Conservation (phyloP, 179 eudicot species). For the Silene coronaria region DNA sequence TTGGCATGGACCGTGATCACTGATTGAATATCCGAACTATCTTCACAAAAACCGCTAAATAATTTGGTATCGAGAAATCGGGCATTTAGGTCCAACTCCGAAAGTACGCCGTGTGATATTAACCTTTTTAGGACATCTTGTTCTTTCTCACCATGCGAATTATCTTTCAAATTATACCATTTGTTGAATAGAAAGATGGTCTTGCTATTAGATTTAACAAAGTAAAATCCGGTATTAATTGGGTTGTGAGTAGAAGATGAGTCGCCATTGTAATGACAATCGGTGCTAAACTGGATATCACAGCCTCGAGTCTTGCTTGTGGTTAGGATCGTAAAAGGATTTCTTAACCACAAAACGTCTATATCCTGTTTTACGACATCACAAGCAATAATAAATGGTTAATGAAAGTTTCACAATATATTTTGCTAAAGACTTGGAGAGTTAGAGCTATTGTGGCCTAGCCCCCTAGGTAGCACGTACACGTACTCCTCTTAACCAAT, state of each 20-base stretch:
- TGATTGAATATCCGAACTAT: slow-evolving; percentile 33
- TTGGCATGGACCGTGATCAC: slow-evolving; percentile 46
- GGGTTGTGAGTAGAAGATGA: slow-evolving; percentile 34
- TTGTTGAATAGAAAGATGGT: slow-evolving; percentile 48
- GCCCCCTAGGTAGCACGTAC: too few relatives aligned
- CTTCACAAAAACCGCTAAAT: slow-evolving; percentile 69
- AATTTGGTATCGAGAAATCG: slow-evolving; percentile 44
- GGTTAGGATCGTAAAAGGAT: slow-evolving; percentile 47
- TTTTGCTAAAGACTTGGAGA: too few relatives aligned
- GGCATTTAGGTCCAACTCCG: slow-evolving; percentile 37
- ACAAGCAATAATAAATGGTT: neutral
- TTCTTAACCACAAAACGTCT: slow-evolving; percentile 50
- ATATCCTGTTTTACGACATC: too few relatives aligned
- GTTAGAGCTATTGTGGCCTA: too few relatives aligned
- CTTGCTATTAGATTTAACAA: slow-evolving; percentile 52
- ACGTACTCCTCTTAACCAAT: too few relatives aligned
- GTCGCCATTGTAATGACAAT: slow-evolving; percentile 37
- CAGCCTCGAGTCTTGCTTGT: slow-evolving; percentile 14
- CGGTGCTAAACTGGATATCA: slow-evolving; percentile 59
- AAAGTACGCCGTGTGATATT: slow-evolving; percentile 25
- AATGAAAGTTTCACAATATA: too few relatives aligned
- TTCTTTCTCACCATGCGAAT: slow-evolving; percentile 50
- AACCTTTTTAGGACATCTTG: slow-evolving; percentile 53
- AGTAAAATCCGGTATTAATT: slow-evolving; percentile 80
- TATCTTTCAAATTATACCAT: slow-evolving; percentile 55